phyloP scores from a whole-genome alignment of 345 rosid species.

The Limnanthes douglasii region DNA sequence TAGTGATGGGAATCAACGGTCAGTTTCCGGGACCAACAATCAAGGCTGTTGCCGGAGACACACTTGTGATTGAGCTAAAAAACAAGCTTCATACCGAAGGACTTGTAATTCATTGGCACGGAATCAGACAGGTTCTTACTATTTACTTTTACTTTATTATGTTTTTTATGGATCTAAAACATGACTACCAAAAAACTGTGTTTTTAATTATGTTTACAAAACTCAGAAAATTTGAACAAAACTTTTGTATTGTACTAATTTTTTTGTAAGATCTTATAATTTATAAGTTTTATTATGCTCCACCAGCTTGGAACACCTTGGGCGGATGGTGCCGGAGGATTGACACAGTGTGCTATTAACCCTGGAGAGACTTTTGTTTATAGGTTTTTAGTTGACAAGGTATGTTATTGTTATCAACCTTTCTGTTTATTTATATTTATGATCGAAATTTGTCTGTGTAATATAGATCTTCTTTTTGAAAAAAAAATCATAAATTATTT shows the following conservation, averaged over 20 bases:
- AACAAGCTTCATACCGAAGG: constrained; percentile 71
- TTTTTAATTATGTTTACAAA: no score
- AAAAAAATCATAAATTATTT: neutral
- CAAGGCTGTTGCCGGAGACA: constrained; percentile 46
- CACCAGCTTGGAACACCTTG: constrained; percentile 63
- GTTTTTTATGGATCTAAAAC: no score
- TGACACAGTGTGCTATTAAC: constrained; percentile 57
- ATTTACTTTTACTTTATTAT: neutral
- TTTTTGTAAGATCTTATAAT: no score
- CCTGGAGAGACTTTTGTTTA: constrained; percentile 71
- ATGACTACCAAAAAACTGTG: no score
- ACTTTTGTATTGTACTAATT: no score
- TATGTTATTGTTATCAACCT: constrained; percentile 3
- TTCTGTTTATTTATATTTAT: neutral
- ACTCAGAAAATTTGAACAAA: no score
- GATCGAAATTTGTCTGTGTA: no score
- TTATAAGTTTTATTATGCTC: neutral
- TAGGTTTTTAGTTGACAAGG: constrained; percentile 61
- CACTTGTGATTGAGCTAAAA: constrained; percentile 41
- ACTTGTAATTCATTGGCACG: constrained; percentile 93
- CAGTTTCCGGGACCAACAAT: constrained; percentile 89
- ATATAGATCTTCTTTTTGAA: no score
- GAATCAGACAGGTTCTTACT: constrained; percentile 68
- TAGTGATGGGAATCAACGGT: no score
- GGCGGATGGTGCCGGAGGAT: constrained; percentile 84